Conservation (phyloP, 2,329 filamentous ascomycete species). For the Trichoderma atrobrunneum region DNA sequence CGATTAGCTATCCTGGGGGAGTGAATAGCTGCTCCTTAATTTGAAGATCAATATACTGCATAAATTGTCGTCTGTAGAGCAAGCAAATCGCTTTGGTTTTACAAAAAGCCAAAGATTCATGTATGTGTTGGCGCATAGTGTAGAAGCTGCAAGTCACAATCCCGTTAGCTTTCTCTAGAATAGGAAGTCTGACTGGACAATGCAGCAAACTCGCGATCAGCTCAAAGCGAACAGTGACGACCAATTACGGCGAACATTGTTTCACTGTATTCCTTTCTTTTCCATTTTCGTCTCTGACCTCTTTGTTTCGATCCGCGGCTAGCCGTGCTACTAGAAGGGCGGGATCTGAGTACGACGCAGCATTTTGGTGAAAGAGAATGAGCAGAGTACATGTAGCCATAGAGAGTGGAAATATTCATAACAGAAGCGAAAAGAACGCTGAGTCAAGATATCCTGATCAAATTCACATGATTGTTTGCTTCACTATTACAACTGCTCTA, state of each 20-base stretch:
- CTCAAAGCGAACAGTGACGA: background rate
- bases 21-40: background rate
- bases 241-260: background rate
- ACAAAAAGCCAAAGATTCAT: background rate
- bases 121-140: background rate
- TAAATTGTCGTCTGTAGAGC: background rate
- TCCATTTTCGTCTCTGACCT: background rate
- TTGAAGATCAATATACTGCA: fast-evolving
- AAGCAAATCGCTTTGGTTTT: background rate
- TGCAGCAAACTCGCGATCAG: background rate
- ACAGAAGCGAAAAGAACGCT: background rate
- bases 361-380: background rate
- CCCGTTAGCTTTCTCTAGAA: background rate
- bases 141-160: background rate
- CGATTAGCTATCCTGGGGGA: background rate
- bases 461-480: too few relatives aligned
- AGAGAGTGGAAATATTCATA: background rate
- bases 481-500: background rate
- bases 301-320: background rate
- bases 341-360: background rate
- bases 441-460: background rate
- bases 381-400: background rate
- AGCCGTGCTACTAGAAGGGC: background rate
- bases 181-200: background rate
- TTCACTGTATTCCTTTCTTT: background rate